phyloP scores from a whole-genome alignment of 108 stramenopile species.

The Stephanodiscus minutulus region DNA sequence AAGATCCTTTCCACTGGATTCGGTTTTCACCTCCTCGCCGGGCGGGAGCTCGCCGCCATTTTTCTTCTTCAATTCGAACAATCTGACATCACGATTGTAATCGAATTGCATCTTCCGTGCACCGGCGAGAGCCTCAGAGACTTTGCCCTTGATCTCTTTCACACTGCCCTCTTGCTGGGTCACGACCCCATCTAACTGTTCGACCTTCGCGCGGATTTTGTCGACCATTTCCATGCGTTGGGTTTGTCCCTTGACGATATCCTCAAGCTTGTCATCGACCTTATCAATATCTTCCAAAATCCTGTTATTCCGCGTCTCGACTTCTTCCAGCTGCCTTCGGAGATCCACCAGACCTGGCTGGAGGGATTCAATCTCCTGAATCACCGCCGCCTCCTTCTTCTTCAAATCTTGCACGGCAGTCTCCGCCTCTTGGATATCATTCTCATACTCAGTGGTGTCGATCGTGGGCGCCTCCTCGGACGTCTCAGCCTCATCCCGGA shows the following conservation, averaged over 20 bases:
- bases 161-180: conserved; percentile 55
- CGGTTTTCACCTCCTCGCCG: conserved; percentile 38
- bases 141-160: conserved; percentile 55
- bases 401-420: conserved; percentile 50
- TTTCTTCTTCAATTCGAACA: conserved; percentile 16
- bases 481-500: conserved; percentile 55
- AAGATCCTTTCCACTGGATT: conserved; percentile 71
- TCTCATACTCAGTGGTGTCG: conserved; percentile 75
- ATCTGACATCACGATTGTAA: conserved; percentile 20
- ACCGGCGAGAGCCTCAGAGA: conserved; percentile 34
- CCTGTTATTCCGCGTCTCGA: conserved; percentile 62
- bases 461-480: conserved; percentile 66
- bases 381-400: conserved; percentile 33
- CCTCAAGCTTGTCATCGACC: conserved; percentile 59
- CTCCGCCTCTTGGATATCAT: conserved; percentile 64
- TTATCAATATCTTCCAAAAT: conserved; percentile 64
- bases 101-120: conserved; percentile 31
- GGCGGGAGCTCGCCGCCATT: conserved; percentile 15
- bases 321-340: conserved; percentile 58
- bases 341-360: conserved; percentile 56
- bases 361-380: conserved; percentile 52
- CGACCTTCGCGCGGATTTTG: conserved; percentile 39
- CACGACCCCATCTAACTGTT: conserved; percentile 29
- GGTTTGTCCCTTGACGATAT: conserved; percentile 49
- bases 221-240: conserved; percentile 39